phyloP scores from a whole-genome alignment of 768 basidiomycete species.

The Filobasidium floriforme region DNA sequence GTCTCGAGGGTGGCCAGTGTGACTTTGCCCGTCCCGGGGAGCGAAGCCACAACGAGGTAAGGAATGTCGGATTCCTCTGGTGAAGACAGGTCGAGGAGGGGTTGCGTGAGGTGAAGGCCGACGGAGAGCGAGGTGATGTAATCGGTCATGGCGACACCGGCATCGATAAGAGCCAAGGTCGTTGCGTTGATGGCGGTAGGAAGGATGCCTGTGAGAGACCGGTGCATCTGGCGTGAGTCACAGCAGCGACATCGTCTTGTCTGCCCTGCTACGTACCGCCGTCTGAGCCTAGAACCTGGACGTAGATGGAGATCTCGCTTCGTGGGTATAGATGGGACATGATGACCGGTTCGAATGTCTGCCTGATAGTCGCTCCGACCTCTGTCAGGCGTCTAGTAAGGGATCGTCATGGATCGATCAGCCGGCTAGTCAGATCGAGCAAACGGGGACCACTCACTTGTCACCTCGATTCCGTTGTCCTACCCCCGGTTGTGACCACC shows the following conservation, averaged over 20 bases:
- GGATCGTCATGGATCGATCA: slow-evolving; percentile 7
- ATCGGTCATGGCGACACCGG: slow-evolving; percentile 83
- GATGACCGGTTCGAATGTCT: slow-evolving; percentile 93
- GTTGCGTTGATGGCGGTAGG: slow-evolving; percentile 91
- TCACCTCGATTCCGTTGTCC: slow-evolving; percentile 70
- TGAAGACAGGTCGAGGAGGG: slow-evolving; percentile 76
- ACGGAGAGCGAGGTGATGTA: slow-evolving; percentile 84
- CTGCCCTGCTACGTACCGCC: slow-evolving; percentile 50
- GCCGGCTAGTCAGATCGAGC: slow-evolving; percentile 11
- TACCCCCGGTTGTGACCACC: slow-evolving; percentile 71
- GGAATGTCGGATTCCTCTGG: slow-evolving; percentile 89
- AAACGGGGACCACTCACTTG: slow-evolving; percentile 57
- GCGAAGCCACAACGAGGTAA: slow-evolving; percentile 74
- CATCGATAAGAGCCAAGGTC: slow-evolving; percentile 79
- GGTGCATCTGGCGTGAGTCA: background rate
- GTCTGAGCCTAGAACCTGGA: slow-evolving; percentile 89
- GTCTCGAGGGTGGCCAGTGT: slow-evolving; percentile 90
- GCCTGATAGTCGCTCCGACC: slow-evolving; percentile 74
- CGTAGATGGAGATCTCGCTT: slow-evolving; percentile 84
- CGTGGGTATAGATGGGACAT: slow-evolving; percentile 86
- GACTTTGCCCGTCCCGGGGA: slow-evolving; percentile 78
- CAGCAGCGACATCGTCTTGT: background rate
- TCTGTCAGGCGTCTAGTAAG: slow-evolving; percentile 69
- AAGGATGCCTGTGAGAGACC: slow-evolving; percentile 55
- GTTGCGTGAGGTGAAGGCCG: slow-evolving; percentile 63